A percentile compares a stretch with the other conserved stretches of the same genome.
Conservation (phyloP, 2,329 filamentous ascomycete genomes). For the Penicillium sp. region DNA sequence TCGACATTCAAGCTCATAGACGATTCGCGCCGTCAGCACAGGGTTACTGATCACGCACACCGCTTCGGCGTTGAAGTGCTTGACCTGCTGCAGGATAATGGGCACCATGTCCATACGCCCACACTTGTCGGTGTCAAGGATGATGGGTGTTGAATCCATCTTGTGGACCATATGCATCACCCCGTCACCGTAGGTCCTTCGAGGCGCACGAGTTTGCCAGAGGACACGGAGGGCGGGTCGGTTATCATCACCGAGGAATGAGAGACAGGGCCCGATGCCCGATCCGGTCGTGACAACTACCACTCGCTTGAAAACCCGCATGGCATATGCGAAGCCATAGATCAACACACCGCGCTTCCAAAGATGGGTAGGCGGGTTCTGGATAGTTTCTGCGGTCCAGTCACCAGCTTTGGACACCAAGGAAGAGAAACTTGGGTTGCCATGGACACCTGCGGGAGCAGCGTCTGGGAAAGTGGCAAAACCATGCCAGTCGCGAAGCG, state of each 20-base stretch:
- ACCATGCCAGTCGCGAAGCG: constrained; percentile 70
- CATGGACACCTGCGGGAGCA: constrained; percentile 13
- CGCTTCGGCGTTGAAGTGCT: constrained; percentile 58
- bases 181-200: constrained; percentile 60
- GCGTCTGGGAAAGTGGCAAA: constrained; percentile 71
- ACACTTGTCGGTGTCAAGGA: constrained; percentile 63
- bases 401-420: constrained; percentile 73
- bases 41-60: constrained; percentile 74
- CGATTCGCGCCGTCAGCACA: constrained; percentile 64
- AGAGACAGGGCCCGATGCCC: constrained; percentile 69
- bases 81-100: constrained; percentile 54
- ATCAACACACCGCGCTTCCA: constrained; percentile 69
- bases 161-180: constrained; percentile 57
- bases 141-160: constrained; percentile 62
- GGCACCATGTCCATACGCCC: constrained; percentile 63
- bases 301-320: constrained; percentile 64
- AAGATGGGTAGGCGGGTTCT: constrained; percentile 59
- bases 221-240: constrained; percentile 57
- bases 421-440: constrained; percentile 61
- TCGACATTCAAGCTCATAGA: constrained; percentile 66
- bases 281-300: constrained; percentile 71
- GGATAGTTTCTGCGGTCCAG: constrained; percentile 68
- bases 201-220: constrained; percentile 66
- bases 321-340: constrained; percentile 66
- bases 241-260: constrained; percentile 55